Conservation (phyloP, 225 moss, liverwort and hornwort species). For the Pseudoscleropodium purum region DNA sequence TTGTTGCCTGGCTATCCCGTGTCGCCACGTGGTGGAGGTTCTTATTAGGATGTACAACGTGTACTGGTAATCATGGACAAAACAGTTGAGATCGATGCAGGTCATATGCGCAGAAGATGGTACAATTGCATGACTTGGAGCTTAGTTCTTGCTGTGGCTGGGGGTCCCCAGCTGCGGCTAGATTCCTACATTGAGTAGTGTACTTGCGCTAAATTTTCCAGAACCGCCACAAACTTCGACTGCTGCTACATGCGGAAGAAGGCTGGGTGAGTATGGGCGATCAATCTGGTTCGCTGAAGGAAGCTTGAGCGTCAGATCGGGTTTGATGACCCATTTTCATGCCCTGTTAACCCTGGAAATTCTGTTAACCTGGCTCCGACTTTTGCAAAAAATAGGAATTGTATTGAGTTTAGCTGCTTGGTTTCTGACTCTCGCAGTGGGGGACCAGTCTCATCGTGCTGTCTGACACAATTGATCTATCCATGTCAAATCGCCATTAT, state of each 20-base stretch:
- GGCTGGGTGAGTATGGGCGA: neutral
- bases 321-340: neutral
- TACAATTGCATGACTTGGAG: neutral
- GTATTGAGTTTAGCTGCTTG: neutral
- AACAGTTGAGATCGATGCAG: constrained; percentile 13
- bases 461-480: neutral
- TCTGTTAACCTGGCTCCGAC: no score
- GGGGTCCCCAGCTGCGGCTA: neutral
- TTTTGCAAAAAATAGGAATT: neutral
- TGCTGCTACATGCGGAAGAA: neutral
- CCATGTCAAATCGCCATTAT: neutral
- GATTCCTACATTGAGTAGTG: neutral
- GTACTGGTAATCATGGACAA: constrained; percentile 6
- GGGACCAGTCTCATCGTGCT: neutral
- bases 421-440: neutral
- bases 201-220: neutral
- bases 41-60: neutral
- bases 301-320: neutral
- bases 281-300: neutral
- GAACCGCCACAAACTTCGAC: neutral
- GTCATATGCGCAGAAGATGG: neutral
- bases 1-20: neutral
- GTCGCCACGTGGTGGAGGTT: neutral
- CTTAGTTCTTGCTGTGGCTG: neutral
- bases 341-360: no score